Evolutionary conservation across 768 basidiomycete genomes (phyloP).

Genomic region (Boletus subparvulus): DNA sequence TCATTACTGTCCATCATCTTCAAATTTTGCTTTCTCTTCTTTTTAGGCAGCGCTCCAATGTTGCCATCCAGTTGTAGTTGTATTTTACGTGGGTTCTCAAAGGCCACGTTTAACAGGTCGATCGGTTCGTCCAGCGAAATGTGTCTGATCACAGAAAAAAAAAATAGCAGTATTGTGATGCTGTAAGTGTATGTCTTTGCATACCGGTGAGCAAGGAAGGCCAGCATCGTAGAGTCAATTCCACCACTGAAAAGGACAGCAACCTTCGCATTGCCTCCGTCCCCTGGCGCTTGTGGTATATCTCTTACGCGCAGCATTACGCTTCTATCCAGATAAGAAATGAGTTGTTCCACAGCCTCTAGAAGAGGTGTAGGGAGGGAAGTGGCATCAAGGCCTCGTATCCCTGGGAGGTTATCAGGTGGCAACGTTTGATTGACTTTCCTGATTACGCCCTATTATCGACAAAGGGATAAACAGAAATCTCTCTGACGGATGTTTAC

Average conservation of each 20-base stretch:
- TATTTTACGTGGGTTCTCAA: constrained; percentile 89
- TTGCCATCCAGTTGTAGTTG: constrained; percentile 48
- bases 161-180: background rate
- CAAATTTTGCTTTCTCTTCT: constrained; percentile 37
- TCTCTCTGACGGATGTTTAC: constrained; percentile 1
- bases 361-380: constrained; percentile 32
- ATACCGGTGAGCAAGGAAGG: constrained; percentile 76
- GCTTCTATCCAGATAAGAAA: constrained; percentile 58
- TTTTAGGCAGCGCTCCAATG: constrained; percentile 43
- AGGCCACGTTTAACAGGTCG: constrained; percentile 90
- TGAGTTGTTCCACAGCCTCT: constrained; percentile 48
- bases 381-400: constrained; percentile 24
- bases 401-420: constrained; percentile 38
- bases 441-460: constrained; percentile 41
- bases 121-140: constrained; percentile 77
- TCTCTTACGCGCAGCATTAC: constrained; percentile 66
- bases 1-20: constrained; percentile 7
- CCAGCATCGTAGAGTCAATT: constrained; percentile 85
- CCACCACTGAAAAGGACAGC: constrained; percentile 95
- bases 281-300: constrained; percentile 53
- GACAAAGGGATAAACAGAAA: background rate
- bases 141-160: constrained; percentile 46
- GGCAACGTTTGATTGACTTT: constrained; percentile 52
- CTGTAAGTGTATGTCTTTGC: constrained; percentile 13
- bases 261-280: constrained; percentile 51